Percentiles rank a stretch among this genome's conserved stretches.
These are phyloP conservation scores for Calonectria leucothoes DNA, from an alignment of 2,329 filamentous ascomycete genomes.

Conservation along the genomic window DNA sequence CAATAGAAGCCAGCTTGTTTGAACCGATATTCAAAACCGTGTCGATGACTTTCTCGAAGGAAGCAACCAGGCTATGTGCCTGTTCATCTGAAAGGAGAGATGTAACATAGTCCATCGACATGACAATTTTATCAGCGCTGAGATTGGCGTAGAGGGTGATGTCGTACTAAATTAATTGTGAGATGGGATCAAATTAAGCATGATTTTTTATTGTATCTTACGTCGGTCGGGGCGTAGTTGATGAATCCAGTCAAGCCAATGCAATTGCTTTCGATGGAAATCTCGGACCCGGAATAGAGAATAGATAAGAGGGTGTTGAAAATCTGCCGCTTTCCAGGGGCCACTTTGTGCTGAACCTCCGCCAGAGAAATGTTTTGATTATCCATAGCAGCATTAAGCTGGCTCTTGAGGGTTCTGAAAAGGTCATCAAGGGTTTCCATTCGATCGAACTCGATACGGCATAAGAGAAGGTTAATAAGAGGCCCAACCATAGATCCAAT, in stretches of 20 bases:
- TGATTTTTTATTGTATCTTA: background rate
- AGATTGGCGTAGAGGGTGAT: background rate
- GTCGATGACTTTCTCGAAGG: background rate
- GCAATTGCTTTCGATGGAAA: background rate
- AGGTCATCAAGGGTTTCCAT: constrained; percentile 45
- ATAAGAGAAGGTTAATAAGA: constrained; percentile 33
- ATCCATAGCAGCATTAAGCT: constrained; percentile 6
- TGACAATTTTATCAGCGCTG: background rate
- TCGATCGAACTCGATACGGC: background rate
- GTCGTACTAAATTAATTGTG: background rate
- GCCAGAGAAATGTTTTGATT: background rate
- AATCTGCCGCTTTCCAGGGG: constrained; percentile 2
- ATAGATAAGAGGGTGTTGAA: constrained; percentile 6
- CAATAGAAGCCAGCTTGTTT: background rate
- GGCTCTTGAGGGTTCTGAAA: constrained; percentile 5
- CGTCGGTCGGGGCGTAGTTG: constrained; percentile 3
- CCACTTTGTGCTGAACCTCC: background rate
- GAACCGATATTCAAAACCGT: background rate
- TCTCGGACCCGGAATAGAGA: background rate
- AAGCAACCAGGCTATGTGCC: background rate
- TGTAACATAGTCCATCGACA: constrained; percentile 2
- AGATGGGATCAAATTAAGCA: background rate
- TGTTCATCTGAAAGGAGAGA: background rate
- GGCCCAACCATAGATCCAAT: constrained; percentile 38
- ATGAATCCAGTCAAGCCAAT: background rate